Percentiles rank a stretch among this genome's conserved stretches.
These are phyloP conservation scores for Tieghemiomyces parasiticus DNA, from an alignment of 192 early-diverging fungal genomes.

Conservation along the genomic window DNA sequence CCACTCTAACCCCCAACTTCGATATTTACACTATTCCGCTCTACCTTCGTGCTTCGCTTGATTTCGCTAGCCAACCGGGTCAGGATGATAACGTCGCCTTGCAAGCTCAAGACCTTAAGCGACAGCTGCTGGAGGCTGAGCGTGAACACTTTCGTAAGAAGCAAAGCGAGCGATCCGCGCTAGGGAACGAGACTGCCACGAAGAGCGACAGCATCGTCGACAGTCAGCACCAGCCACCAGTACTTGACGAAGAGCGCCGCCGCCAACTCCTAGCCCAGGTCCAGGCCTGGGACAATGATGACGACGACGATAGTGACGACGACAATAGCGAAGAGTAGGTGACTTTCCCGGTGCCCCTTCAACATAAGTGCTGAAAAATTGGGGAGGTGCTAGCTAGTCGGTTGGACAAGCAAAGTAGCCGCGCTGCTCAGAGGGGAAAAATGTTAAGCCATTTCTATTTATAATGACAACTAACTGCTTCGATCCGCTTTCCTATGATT, in stretches of 20 bases:
- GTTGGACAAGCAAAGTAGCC: too few relatives aligned
- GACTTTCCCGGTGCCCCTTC: not conserved
- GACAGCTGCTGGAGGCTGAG: slow-evolving; percentile 50
- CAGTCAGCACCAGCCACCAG: slow-evolving; percentile 22
- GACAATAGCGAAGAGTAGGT: slow-evolving; percentile 15
- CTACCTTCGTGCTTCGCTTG: not conserved
- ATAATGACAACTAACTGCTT: too few relatives aligned
- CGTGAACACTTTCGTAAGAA: slow-evolving; percentile 39
- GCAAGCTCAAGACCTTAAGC: slow-evolving; percentile 41
- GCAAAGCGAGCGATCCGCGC: slow-evolving; percentile 15
- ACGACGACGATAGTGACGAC: slow-evolving; percentile 31
- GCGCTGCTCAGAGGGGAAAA: too few relatives aligned
- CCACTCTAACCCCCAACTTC: not conserved
- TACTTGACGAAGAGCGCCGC: slow-evolving; percentile 23
- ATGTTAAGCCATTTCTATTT: too few relatives aligned
- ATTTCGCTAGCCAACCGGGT: slow-evolving; percentile 40
- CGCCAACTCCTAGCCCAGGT: slow-evolving; percentile 29
- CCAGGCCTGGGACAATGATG: slow-evolving; percentile 38
- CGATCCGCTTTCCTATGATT: too few relatives aligned
- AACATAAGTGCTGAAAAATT: not conserved
- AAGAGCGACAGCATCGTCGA: slow-evolving; percentile 16
- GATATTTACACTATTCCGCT: not conserved
- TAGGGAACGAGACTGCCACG: not conserved
- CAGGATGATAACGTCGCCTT: slow-evolving; percentile 43
- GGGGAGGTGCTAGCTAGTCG: too few relatives aligned